Evolutionary conservation across 2,329 filamentous ascomycete species (phyloP).

Genomic region (Exserohilum turcica): DNA sequence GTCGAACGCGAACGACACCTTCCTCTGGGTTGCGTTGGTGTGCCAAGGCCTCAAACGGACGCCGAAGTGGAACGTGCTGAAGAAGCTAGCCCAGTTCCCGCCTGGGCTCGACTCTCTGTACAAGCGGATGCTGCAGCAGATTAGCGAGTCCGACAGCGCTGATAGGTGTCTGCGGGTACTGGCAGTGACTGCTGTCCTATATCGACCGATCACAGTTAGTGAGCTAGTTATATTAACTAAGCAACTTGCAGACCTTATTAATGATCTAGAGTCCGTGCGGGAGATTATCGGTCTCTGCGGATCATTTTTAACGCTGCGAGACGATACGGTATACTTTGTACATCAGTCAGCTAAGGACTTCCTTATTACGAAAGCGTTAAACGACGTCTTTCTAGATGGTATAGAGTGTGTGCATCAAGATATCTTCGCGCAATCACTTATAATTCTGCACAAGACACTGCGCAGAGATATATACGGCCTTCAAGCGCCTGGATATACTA

Average conservation of each 20-base stretch:
- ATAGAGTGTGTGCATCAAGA: not conserved
- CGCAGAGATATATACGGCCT: not conserved
- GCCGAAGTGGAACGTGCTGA: conserved; percentile 14
- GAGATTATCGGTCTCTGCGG: conserved; percentile 45
- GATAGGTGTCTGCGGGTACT: conserved; percentile 48
- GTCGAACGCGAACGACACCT: conserved; percentile 27
- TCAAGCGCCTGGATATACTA: not conserved
- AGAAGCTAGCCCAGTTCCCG: conserved; percentile 39
- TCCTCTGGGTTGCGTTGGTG: not conserved
- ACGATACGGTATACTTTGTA: conserved; percentile 37
- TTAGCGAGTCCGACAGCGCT: conserved; percentile 35
- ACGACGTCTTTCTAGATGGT: conserved; percentile 13
- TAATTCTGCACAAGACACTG: not conserved
- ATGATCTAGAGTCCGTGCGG: not conserved
- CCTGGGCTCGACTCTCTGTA: conserved; percentile 49
- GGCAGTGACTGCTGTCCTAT: conserved; percentile 33
- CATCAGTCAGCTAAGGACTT: conserved; percentile 55
- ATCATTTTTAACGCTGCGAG: conserved; percentile 35
- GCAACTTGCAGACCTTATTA: conserved; percentile 4
- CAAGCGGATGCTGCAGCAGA: conserved; percentile 46
- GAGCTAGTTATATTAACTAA: conserved; percentile 41
- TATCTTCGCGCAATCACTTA: not conserved
- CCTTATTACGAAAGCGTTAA: conserved; percentile 24
- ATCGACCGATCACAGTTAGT: conserved; percentile 45
- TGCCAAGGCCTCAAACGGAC: conserved; percentile 5